Percentiles rank a stretch among this genome's conserved stretches.
Conservation (phyloP, 2,329 filamentous ascomycete species). For the Fusarium temperatum region DNA sequence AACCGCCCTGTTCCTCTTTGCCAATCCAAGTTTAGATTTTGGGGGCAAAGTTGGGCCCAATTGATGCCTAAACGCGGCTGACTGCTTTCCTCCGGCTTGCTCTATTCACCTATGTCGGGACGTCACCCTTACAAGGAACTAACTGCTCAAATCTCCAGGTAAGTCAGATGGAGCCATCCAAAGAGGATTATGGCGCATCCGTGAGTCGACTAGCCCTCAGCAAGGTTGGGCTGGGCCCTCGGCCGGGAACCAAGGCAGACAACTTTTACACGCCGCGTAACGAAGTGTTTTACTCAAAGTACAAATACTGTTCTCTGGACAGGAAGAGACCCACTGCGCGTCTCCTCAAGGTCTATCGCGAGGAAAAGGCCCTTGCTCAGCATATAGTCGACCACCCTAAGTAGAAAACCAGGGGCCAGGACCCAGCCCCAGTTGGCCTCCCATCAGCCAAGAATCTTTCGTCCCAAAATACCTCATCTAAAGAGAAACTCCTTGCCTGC, state of each 20-base stretch:
- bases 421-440: background rate
- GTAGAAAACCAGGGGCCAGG: background rate
- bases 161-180: background rate
- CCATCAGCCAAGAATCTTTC: background rate
- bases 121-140: too few relatives aligned
- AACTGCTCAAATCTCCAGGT: too few relatives aligned
- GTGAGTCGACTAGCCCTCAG: background rate
- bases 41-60: background rate
- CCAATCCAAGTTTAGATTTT: too few relatives aligned
- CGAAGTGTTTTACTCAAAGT: background rate
- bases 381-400: background rate
- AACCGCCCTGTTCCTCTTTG: too few relatives aligned
- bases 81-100: background rate
- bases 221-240: background rate
- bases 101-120: background rate
- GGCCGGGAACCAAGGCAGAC: background rate
- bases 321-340: background rate
- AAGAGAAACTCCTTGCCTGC: background rate
- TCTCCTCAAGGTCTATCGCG: background rate
- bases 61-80: background rate
- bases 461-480: rapidly evolving
- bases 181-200: rapidly evolving
- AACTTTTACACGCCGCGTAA: background rate
- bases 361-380: background rate
- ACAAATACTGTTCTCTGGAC: background rate